Evolutionary conservation across 1,284 basidiomycete species (phyloP).

Genomic region (Marasmius sp.): DNA sequence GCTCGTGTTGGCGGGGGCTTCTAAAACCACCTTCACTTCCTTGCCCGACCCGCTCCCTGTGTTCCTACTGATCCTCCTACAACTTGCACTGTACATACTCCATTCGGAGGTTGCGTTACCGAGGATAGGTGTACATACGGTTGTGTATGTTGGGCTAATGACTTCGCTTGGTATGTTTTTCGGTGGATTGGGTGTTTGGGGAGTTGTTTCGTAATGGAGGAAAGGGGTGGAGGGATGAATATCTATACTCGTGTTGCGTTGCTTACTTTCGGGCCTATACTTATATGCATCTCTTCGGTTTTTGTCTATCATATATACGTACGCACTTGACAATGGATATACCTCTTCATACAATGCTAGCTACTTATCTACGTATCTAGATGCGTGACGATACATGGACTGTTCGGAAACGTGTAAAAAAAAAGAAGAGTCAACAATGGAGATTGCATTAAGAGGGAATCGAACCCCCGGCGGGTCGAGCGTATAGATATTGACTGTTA

Average conservation of each 20-base stretch:
- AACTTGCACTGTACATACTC: conserved; percentile 52
- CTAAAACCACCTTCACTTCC: conserved; percentile 11
- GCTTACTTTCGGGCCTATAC: too few species aligned
- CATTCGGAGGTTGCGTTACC: conserved; percentile 65
- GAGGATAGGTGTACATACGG: conserved; percentile 65
- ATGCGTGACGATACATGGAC: too few species aligned
- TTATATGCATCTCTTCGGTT: too few species aligned
- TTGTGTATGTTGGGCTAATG: conserved; percentile 64
- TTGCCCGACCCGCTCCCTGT: conserved; percentile 33
- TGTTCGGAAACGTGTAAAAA: too few species aligned
- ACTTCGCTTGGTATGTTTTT: conserved; percentile 67
- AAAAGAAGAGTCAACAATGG: too few species aligned
- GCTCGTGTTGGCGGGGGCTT: conserved; percentile 59
- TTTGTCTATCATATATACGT: too few species aligned
- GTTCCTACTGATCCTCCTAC: conserved; percentile 47
- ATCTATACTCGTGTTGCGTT: too few species aligned
- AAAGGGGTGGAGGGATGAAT: too few species aligned
- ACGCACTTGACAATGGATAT: too few species aligned
- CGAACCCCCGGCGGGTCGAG: conserved; percentile 76
- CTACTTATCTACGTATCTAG: too few species aligned
- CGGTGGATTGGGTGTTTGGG: conserved; percentile 67
- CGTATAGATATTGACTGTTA: too few species aligned
- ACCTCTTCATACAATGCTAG: too few species aligned
- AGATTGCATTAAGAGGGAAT: conserved; percentile 73
- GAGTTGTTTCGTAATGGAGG: conserved; percentile 27